Evolutionary conservation across 768 basidiomycete species (phyloP).

Genomic region (Chalciporus chontae): DNA sequence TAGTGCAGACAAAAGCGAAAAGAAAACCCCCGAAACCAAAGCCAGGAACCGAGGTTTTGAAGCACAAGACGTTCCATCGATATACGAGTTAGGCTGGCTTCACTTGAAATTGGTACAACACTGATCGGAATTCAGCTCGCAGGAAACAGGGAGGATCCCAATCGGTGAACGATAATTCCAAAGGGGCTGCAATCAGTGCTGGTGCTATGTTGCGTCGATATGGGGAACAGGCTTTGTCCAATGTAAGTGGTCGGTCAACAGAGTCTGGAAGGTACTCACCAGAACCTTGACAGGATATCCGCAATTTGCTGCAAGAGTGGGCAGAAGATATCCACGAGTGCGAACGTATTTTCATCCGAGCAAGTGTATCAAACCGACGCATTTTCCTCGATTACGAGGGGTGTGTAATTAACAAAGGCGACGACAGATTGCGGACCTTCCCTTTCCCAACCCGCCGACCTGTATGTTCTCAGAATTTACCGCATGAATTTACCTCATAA

Average conservation of each 20-base stretch:
- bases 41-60: slow-evolving; percentile 76
- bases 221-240: slow-evolving; percentile 89
- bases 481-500: slow-evolving; percentile 1
- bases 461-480: slow-evolving; percentile 41
- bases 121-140: slow-evolving; percentile 60
- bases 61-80: slow-evolving; percentile 95
- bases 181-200: slow-evolving; percentile 89
- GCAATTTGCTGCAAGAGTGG: slow-evolving; percentile 81
- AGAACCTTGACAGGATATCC: slow-evolving; percentile 66
- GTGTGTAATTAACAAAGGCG: slow-evolving; percentile 71
- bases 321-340: slow-evolving; percentile 79
- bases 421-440: slow-evolving; percentile 82
- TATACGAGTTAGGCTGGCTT: slow-evolving; percentile 78
- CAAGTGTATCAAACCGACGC: slow-evolving; percentile 79
- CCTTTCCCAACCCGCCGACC: slow-evolving; percentile 96
- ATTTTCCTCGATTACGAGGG: slow-evolving; percentile 91
- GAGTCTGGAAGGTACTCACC: background rate
- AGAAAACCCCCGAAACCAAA: slow-evolving; percentile 63
- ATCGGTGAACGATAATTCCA: slow-evolving; percentile 86
- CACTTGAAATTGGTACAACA: background rate
- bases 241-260: slow-evolving; percentile 48
- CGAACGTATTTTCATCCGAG: slow-evolving; percentile 89
- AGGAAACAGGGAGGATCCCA: slow-evolving; percentile 98
- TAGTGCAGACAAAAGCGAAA: slow-evolving; percentile 40
- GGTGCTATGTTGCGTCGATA: slow-evolving; percentile 92